Conservation (phyloP, 2,329 filamentous ascomycete species). For the Aspergillus aculeatinus region DNA sequence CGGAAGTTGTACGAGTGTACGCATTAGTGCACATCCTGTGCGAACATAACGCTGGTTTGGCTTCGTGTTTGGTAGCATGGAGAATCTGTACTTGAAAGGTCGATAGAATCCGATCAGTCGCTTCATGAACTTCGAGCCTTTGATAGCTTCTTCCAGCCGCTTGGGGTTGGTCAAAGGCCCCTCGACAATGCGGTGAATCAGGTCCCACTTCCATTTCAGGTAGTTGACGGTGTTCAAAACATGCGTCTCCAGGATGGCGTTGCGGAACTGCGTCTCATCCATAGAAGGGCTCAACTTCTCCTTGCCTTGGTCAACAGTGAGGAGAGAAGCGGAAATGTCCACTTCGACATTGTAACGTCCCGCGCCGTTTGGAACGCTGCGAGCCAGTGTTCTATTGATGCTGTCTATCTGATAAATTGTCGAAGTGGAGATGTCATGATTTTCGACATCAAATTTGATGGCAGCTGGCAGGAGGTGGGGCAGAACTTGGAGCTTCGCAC, state of each 20-base stretch:
- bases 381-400: slow-evolving; percentile 87
- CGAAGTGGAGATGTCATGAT: slow-evolving; percentile 76
- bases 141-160: slow-evolving; percentile 88
- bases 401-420: slow-evolving; percentile 98
- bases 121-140: slow-evolving; percentile 94
- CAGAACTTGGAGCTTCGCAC: slow-evolving; percentile 79
- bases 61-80: slow-evolving; percentile 83
- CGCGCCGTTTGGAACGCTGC: slow-evolving; percentile 44
- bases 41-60: slow-evolving; percentile 92
- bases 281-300: slow-evolving; percentile 61
- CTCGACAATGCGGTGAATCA: slow-evolving; percentile 86
- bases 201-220: slow-evolving; percentile 95
- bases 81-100: slow-evolving; percentile 95
- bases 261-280: slow-evolving; percentile 64
- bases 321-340: slow-evolving; percentile 45
- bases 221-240: slow-evolving; percentile 88
- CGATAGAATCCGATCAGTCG: slow-evolving; percentile 91
- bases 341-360: slow-evolving; percentile 45
- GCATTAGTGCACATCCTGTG: slow-evolving; percentile 83
- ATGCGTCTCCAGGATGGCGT: slow-evolving; percentile 67
- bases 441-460: slow-evolving; percentile 67
- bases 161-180: slow-evolving; percentile 89
- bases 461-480: slow-evolving; percentile 81
- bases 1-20: slow-evolving; percentile 77
- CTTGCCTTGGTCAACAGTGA: slow-evolving; percentile 44